phyloP scores from a whole-genome alignment of 148 eudicot species.

The Spergularia bocconei region DNA sequence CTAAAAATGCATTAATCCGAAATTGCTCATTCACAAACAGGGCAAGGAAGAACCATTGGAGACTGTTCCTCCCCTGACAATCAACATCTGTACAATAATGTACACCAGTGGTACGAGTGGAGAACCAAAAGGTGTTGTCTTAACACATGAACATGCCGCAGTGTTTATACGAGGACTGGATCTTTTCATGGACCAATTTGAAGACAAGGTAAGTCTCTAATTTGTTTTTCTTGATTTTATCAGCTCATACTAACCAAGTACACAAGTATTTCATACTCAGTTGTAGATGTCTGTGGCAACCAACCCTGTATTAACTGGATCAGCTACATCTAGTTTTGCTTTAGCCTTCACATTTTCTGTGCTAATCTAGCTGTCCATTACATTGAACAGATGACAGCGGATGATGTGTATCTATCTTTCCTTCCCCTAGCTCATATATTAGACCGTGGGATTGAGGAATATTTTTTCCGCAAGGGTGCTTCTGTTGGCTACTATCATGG shows the following conservation, averaged over 20 bases:
- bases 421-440: slow-evolving; percentile 96
- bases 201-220: slow-evolving; percentile 60
- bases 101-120: slow-evolving; percentile 99
- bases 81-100: slow-evolving; percentile 78
- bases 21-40: slow-evolving; percentile 33
- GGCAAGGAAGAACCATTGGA: slow-evolving; percentile 60
- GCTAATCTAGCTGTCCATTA: slow-evolving; percentile 14
- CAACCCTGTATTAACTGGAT: not conserved
- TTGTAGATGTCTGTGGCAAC: not conserved
- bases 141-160: slow-evolving; percentile 80
- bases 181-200: slow-evolving; percentile 80
- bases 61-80: slow-evolving; percentile 55
- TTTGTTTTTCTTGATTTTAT: not conserved
- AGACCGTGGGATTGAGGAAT: slow-evolving; percentile 94
- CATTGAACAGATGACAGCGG: slow-evolving; percentile 66
- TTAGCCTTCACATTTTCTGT: not conserved
- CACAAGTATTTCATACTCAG: not conserved
- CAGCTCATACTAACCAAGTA: not conserved
- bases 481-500: slow-evolving; percentile 98
- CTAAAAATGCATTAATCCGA: not conserved
- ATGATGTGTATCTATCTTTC: slow-evolving; percentile 90
- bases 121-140: slow-evolving; percentile 90
- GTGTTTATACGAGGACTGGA: slow-evolving; percentile 60
- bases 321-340: not conserved
- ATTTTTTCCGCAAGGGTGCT: slow-evolving; percentile 91